Evolutionary conservation across 2,329 filamentous ascomycete genomes (phyloP).

Genomic region (Dactylonectria macrodidyma): DNA sequence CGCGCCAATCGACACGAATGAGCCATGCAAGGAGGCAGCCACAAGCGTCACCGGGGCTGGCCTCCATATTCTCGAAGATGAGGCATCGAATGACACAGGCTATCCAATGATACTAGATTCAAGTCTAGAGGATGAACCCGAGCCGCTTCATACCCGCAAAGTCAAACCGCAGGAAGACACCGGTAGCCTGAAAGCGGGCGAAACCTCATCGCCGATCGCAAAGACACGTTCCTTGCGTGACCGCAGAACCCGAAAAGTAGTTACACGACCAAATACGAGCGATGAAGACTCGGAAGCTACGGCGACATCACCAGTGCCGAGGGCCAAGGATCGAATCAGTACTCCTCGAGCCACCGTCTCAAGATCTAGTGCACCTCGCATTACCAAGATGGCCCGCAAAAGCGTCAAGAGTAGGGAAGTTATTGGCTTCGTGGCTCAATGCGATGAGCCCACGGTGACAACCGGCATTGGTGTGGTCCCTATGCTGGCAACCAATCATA

Average conservation of each 20-base stretch:
- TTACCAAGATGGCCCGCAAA: conserved; percentile 58
- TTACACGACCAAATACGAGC: neutral
- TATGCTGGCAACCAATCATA: neutral
- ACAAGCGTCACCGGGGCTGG: neutral
- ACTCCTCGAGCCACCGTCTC: conserved; percentile 11
- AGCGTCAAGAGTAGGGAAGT: conserved; percentile 64
- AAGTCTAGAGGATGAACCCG: neutral
- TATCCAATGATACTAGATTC: neutral
- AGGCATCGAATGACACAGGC: neutral
- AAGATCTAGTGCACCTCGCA: conserved; percentile 50
- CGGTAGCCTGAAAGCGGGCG: neutral
- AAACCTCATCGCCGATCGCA: neutral
- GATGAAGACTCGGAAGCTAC: conserved; percentile 27
- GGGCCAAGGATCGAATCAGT: conserved; percentile 12
- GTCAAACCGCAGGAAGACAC: neutral
- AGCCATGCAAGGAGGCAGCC: neutral
- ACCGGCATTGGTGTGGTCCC: neutral
- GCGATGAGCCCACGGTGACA: conserved; percentile 32
- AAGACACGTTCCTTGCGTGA: neutral
- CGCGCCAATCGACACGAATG: neutral
- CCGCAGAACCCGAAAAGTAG: conserved; percentile 16
- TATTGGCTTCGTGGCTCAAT: conserved; percentile 55
- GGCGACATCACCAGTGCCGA: neutral
- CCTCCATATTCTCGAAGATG: neutral
- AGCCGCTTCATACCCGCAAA: neutral